Evolutionary conservation across 306 rosid genomes (phyloP).

Genomic region (Heteromeles arbutifolia): DNA sequence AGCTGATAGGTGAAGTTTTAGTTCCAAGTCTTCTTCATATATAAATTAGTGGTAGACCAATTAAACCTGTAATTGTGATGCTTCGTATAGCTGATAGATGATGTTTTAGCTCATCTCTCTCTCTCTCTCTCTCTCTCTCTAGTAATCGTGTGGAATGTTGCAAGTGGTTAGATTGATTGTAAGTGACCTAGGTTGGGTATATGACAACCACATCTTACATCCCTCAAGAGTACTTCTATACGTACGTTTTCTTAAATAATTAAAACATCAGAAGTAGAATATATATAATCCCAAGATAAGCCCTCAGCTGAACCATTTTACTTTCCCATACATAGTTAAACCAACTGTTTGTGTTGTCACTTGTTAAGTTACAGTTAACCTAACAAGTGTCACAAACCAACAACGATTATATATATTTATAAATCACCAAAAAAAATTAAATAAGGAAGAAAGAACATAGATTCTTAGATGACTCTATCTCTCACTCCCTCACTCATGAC

Average conservation of each 20-base stretch:
- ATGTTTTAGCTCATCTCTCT: too few relatives aligned
- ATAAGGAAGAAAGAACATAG: background rate
- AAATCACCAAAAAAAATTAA: background rate
- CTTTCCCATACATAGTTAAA: conserved; percentile 8
- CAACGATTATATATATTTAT: conserved; percentile 13
- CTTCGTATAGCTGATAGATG: too few relatives aligned
- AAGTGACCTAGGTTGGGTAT: background rate
- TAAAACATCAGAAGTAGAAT: background rate
- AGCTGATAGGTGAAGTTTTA: too few relatives aligned
- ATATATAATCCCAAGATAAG: background rate
- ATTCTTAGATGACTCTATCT: background rate
- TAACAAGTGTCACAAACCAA: conserved; percentile 12
- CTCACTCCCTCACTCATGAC: background rate
- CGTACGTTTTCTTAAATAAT: background rate
- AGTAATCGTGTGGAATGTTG: too few relatives aligned
- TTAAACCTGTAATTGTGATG: too few relatives aligned
- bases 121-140: too few relatives aligned
- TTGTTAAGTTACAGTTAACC: conserved; percentile 22
- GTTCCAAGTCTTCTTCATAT: too few relatives aligned
- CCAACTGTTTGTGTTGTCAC: conserved; percentile 5
- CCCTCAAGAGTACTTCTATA: too few relatives aligned
- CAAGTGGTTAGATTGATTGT: background rate
- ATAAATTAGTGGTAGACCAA: too few relatives aligned
- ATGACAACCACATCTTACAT: too few relatives aligned
- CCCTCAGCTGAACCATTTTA: background rate